Evolutionary conservation across 2,329 filamentous ascomycete species (phyloP), one percentile per base, ranked within the genome.

Genomic region (Didymella pinodella): DNA sequence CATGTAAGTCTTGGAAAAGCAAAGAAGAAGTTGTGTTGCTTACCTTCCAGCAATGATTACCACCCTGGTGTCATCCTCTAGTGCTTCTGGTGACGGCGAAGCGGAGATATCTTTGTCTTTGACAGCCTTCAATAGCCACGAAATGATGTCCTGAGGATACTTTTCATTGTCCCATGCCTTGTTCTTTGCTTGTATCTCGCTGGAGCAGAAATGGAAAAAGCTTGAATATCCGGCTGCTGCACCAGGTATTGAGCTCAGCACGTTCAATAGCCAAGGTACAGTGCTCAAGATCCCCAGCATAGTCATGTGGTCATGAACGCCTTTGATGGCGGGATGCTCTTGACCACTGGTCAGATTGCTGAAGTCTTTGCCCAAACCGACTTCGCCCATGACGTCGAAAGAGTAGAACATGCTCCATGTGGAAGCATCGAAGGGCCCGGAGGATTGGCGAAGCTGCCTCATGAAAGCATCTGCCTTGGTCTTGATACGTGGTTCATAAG

Each of bases 231-330:
- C 36, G 7, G 36, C 36, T 20, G 36, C 36, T 20, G 18, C 36
- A 20, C 36, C 36, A 10, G 36, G 36, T 8, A 40, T 40, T 16
- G 36, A 40, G n/a, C 36, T 40, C 16, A 40, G 36, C 36, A 40
- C 36, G 8, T 40, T 40, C n/a, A 40, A 20, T 40, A 79, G 32
- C 76, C 77, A 80, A 0, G 79, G 78, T 0, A 79, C 63, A 4
- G 70, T 68, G 16, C 64, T 65, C 20, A 78, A 31, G 11, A 77
- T 49, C 0, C 74, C 76, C 1, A 80, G 25, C 25, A 73, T 57
- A 5, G 62, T 61, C 67, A 81, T 75, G 29, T 77, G 70, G 0
- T 67, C 65, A 54, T 78, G 78, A 3, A 81, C 64, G 1, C 60
- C 69, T 32, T 72, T 61, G 46, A 80, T 77, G 0, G 75, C 76